These are phyloP conservation scores for Annulohypoxylon moriforme DNA, from an alignment of 495 filamentous ascomycete genomes.

Conservation along the genomic window DNA sequence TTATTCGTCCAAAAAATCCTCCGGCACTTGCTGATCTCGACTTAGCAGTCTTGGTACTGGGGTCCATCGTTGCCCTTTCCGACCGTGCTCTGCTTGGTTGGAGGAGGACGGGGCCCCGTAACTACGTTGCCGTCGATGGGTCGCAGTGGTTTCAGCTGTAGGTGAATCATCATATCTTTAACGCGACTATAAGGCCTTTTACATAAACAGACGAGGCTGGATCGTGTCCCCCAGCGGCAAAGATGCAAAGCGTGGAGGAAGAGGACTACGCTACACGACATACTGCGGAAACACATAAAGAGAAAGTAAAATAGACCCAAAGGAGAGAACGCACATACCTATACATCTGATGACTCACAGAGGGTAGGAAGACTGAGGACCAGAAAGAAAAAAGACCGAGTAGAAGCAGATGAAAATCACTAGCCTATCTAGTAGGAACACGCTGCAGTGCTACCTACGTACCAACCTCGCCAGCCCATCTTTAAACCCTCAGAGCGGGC, in stretches of 20 bases:
- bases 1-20: conserved; percentile 39
- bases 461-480: conserved; percentile 23
- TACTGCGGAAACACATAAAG: neutral
- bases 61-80: conserved; percentile 39
- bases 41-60: conserved; percentile 27
- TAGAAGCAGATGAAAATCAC: conserved; percentile 18
- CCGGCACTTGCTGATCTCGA: conserved; percentile 36
- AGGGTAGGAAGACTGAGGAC: conserved; percentile 1
- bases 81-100: conserved; percentile 29
- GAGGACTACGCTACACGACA: neutral
- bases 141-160: conserved; percentile 7
- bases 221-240: neutral
- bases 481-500: conserved; percentile 23
- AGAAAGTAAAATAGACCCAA: neutral
- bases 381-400: neutral
- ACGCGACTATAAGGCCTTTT: neutral
- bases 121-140: conserved; percentile 14
- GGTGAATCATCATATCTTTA: conserved; percentile 8
- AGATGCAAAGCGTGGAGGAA: neutral
- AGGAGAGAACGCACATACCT: neutral
- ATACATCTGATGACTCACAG: conserved; percentile 28
- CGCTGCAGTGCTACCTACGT: conserved; percentile 34
- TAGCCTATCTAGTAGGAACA: conserved; percentile 42
- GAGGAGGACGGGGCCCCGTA: conserved; percentile 24
- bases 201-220: conserved; percentile 6